Percentiles rank a stretch among this genome's conserved stretches.
Evolutionary conservation across 2,329 filamentous ascomycete species (phyloP).

Genomic region (Trichophyton simii): DNA sequence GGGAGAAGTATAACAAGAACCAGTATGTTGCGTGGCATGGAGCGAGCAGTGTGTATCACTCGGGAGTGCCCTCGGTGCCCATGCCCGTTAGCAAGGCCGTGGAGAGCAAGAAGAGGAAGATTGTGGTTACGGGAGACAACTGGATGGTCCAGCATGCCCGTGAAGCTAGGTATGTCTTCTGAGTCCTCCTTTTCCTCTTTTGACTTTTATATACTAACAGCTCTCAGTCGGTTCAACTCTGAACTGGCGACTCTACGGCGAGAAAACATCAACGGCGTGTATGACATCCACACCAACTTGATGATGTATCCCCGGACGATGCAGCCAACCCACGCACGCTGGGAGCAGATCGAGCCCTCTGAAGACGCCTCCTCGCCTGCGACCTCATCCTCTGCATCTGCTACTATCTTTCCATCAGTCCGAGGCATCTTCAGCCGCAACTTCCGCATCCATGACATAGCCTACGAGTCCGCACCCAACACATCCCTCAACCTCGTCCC

Average conservation of each 20-base stretch:
- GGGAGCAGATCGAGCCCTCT: slow-evolving; percentile 53
- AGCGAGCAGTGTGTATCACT: slow-evolving; percentile 90
- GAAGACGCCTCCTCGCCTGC: slow-evolving; percentile 11
- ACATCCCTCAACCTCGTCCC: slow-evolving; percentile 45
- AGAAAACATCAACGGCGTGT: slow-evolving; percentile 61
- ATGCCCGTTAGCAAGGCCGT: slow-evolving; percentile 58
- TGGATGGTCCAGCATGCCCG: slow-evolving; percentile 95
- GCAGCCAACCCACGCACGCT: slow-evolving; percentile 77
- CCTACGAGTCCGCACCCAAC: slow-evolving; percentile 46
- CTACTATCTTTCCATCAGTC: slow-evolving; percentile 41
- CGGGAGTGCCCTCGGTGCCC: slow-evolving; percentile 63
- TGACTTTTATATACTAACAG: slow-evolving; percentile 8
- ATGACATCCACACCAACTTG: slow-evolving; percentile 86
- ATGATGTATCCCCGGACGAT: slow-evolving; percentile 79
- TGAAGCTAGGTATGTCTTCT: slow-evolving; percentile 62
- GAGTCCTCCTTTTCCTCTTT: background rate
- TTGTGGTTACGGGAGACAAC: slow-evolving; percentile 82
- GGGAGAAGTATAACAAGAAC: slow-evolving; percentile 93
- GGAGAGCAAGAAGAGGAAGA: slow-evolving; percentile 69
- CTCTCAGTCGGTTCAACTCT: slow-evolving; percentile 66
- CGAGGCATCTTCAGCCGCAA: slow-evolving; percentile 48
- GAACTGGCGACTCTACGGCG: slow-evolving; percentile 56
- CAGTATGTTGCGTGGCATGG: slow-evolving; percentile 98
- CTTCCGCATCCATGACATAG: slow-evolving; percentile 50
- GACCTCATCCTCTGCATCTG: background rate